Evolutionary conservation across 306 rosid genomes (phyloP).

Genomic region (Vicia villosa): DNA sequence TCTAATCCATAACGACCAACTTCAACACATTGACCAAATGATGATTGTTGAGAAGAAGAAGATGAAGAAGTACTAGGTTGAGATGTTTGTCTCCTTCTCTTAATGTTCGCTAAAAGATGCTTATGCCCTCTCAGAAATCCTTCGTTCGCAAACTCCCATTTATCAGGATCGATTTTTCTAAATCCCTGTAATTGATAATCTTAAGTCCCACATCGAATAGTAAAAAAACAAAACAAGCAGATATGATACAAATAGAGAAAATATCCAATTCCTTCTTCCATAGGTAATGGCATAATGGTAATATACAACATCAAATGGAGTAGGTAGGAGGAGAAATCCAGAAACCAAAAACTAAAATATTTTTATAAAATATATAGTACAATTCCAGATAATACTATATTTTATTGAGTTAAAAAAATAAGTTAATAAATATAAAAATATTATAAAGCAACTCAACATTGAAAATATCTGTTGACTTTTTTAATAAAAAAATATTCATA

Average conservation of each 20-base stretch:
- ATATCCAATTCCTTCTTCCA: neutral
- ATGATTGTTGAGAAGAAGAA: constrained; percentile 39
- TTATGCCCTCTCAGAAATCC: constrained; percentile 73
- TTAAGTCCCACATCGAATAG: constrained; percentile 10
- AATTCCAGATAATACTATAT: neutral
- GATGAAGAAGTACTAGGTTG: constrained; percentile 40
- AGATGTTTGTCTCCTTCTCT: constrained; percentile 61
- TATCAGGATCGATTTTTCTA: constrained; percentile 83
- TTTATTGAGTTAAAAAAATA: neutral
- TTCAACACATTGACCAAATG: constrained; percentile 58
- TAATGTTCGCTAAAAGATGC: constrained; percentile 63
- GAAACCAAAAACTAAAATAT: constrained; percentile 26
- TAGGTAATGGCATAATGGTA: neutral
- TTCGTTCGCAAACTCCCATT: constrained; percentile 91
- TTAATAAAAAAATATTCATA: neutral
- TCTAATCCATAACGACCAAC: constrained; percentile 67
- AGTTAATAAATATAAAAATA: neutral
- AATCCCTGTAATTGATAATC: constrained; percentile 62
- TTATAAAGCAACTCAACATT: neutral
- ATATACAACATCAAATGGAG: neutral
- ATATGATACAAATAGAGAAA: neutral
- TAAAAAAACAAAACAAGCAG: neutral
- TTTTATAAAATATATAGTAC: neutral
- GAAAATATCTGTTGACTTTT: neutral
- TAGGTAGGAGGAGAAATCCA: too few species aligned